These are phyloP conservation scores for Glomus cerebriforme DNA, from an alignment of 192 early-diverging fungal species.

Conservation along the genomic window DNA sequence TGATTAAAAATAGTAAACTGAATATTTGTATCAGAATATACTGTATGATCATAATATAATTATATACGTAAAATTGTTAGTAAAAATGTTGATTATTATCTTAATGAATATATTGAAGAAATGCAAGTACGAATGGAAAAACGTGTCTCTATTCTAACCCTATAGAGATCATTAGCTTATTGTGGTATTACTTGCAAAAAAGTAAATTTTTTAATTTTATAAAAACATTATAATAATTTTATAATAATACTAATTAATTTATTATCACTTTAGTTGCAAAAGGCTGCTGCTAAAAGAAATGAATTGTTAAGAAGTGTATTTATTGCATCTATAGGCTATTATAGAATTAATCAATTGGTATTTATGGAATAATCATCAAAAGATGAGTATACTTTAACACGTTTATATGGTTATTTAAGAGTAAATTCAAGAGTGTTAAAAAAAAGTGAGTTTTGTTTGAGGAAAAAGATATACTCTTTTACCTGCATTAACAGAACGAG, in stretches of 20 bases:
- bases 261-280: conserved; percentile 14
- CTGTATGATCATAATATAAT: neutral
- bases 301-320: conserved; percentile 7
- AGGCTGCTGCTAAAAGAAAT: neutral
- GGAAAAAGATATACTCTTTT: conserved; percentile 6
- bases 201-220: neutral
- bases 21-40: no score
- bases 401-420: neutral
- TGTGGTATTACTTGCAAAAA: conserved; percentile 17
- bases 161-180: neutral
- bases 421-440: neutral
- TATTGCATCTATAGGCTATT: neutral
- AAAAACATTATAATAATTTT: neutral
- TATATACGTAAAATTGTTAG: neutral
- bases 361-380: conserved; percentile 4
- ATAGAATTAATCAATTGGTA: no score
- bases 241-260: neutral
- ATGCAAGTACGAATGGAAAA: neutral
- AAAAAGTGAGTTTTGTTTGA: conserved; percentile 7
- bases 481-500: neutral
- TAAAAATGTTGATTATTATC: neutral
- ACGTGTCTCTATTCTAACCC: neutral
- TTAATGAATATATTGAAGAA: neutral
- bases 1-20: no score
- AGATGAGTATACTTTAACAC: neutral